A percentile compares a stretch with the other conserved stretches of the same genome.
phyloP scores from a whole-genome alignment of 306 rosid species.

The Cicer arietinum region DNA sequence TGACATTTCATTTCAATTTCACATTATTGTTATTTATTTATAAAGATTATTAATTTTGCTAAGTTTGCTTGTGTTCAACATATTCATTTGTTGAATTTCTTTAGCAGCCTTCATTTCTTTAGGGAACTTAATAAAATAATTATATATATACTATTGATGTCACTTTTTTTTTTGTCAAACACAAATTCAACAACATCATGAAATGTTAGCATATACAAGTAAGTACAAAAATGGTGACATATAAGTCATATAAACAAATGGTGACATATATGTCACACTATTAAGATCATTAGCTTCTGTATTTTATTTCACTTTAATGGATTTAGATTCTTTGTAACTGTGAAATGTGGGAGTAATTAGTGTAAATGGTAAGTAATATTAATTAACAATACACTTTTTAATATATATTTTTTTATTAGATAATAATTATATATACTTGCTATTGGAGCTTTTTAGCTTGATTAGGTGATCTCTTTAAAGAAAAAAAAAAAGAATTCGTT shows the following conservation, averaged over 20 bases:
- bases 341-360: background rate
- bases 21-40: slow-evolving; percentile 25
- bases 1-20: slow-evolving; percentile 42
- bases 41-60: slow-evolving; percentile 7
- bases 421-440: slow-evolving; percentile 11
- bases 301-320: slow-evolving; percentile 32
- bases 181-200: slow-evolving; percentile 18
- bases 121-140: slow-evolving; percentile 14
- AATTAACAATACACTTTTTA: too few relatives aligned
- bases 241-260: background rate
- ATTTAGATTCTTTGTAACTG: background rate
- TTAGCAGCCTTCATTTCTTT: slow-evolving; percentile 14
- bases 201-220: background rate
- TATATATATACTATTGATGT: slow-evolving; percentile 34
- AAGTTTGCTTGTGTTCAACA: slow-evolving; percentile 17
- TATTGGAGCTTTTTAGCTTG: slow-evolving; percentile 35
- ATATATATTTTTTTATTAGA: too few relatives aligned
- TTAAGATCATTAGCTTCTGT: slow-evolving; percentile 31
- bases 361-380: too few relatives aligned
- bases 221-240: slow-evolving; percentile 29
- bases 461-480: background rate
- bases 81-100: slow-evolving; percentile 26
- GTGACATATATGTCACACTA: background rate
- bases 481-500: background rate
- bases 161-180: background rate